Evolutionary conservation across 1,284 basidiomycete species (phyloP).

Genomic region (Peniophora sp.): DNA sequence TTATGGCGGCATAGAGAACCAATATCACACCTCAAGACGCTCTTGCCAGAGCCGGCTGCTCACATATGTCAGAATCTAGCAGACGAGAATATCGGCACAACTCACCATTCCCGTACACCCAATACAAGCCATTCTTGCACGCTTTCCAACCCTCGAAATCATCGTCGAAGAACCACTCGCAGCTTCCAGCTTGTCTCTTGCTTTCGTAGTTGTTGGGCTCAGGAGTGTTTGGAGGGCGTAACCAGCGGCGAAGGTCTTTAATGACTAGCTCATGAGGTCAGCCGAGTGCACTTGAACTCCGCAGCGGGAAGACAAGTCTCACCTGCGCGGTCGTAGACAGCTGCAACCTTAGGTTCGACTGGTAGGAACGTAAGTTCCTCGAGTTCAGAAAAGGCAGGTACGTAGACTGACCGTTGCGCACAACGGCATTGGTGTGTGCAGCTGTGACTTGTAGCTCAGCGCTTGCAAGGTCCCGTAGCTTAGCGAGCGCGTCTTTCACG

Average conservation of each 20-base stretch:
- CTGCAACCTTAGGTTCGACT: neutral
- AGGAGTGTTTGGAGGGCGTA: neutral
- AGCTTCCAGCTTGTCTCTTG: neutral
- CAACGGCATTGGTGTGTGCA: neutral
- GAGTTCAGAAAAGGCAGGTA: neutral
- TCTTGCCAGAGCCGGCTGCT: neutral
- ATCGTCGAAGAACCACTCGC: neutral
- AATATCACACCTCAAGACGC: neutral
- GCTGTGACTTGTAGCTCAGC: neutral
- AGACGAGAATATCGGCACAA: neutral
- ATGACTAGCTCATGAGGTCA: neutral
- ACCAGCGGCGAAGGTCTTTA: neutral
- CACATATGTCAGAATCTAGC: neutral
- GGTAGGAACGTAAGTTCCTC: neutral
- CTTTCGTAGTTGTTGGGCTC: neutral
- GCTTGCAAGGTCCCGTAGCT: neutral
- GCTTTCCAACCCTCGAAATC: neutral
- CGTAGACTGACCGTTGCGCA: neutral
- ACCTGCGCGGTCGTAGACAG: neutral
- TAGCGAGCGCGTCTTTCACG: neutral
- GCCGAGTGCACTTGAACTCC: neutral
- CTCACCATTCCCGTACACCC: neutral
- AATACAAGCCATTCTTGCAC: neutral
- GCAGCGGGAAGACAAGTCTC: neutral
- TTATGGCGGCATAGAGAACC: neutral